A percentile compares a stretch with the other conserved stretches of the same genome.
These are phyloP conservation scores for Marasmius oreades DNA, from an alignment of 1,284 basidiomycete genomes.

Conservation along the genomic window DNA sequence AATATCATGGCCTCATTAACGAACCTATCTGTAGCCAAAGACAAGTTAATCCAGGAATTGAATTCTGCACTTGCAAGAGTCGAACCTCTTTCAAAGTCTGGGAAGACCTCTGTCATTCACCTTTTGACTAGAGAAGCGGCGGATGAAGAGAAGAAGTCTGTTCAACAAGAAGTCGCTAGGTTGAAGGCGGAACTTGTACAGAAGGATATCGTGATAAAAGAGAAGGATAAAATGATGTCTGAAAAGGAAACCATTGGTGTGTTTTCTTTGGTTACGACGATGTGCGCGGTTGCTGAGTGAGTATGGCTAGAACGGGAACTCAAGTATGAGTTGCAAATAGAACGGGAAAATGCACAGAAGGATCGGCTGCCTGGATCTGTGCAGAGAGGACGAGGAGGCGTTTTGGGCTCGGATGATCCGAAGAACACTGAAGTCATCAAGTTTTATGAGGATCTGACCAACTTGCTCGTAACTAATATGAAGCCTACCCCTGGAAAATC, in stretches of 20 bases:
- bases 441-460: slow-evolving; percentile 62
- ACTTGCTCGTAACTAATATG: slow-evolving; percentile 49
- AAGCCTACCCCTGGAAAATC: slow-evolving; percentile 36
- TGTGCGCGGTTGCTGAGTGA: background rate
- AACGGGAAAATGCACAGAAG: slow-evolving; percentile 45
- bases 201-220: slow-evolving; percentile 39
- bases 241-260: slow-evolving; percentile 47
- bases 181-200: slow-evolving; percentile 43
- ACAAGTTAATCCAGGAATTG: slow-evolving; percentile 55
- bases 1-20: background rate
- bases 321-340: slow-evolving; percentile 56
- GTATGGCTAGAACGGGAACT: slow-evolving; percentile 39
- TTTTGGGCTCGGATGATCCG: slow-evolving; percentile 42
- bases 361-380: slow-evolving; percentile 28
- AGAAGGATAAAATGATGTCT: slow-evolving; percentile 42
- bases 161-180: slow-evolving; percentile 46
- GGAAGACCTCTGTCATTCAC: slow-evolving; percentile 49
- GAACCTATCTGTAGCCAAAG: slow-evolving; percentile 43
- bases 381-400: slow-evolving; percentile 27
- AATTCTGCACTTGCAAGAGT: slow-evolving; percentile 48
- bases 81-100: slow-evolving; percentile 48
- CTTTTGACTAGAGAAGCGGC: slow-evolving; percentile 70
- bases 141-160: slow-evolving; percentile 57
- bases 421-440: slow-evolving; percentile 47
- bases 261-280: slow-evolving; percentile 13